Evolutionary conservation across 495 filamentous ascomycete species (phyloP), one percentile per base, ranked within the genome.

Genomic region (Penicillium subrubescens): DNA sequence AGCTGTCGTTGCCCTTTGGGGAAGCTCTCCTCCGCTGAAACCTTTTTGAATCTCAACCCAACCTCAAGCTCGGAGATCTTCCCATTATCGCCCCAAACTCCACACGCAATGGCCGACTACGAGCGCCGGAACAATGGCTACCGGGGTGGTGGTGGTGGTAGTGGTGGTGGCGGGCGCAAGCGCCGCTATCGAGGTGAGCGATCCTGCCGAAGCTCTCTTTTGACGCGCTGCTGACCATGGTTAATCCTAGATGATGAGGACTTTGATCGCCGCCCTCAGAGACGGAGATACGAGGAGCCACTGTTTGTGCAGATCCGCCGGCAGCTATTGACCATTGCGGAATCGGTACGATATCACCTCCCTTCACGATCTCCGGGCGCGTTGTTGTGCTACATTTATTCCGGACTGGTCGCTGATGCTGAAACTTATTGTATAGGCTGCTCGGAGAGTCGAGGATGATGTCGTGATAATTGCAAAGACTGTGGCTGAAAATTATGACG

Each of bases 391-490:
- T 25, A 33, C 59, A 52, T 11, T 34, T 6, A 54, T 23, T 21
- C 2, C 43, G 34, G 8, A 54, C 17, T 27, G 8, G 10, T 41
- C 43, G 53, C 73, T 73, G 41, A 68, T 64, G 54, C 56, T 63
- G 61, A 56, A 39, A 12, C 25, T 67, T 14, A 33, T 34, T 61
- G 0, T 17, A 65, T 62, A 88, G 84, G 89, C 92, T 61, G 81
- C 93, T 70, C 87, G 88, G 63, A 84, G 84, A 65, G 92, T 90
- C 68, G 90, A 95, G 69, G 93, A 97, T 65, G 93, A 96, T 70
- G 86, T 91, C 19, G 76, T 83, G 39, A 82, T 84, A 60, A 90
- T 97, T 63, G 93, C 92, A 19, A 90, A 87, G 67, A 84, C 87
- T 10, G 85, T 96, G 21, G 83, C 87, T 21, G 90, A 95, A 15